phyloP scores from a whole-genome alignment of 371 early-diverging fungal genomes.

The Mucor circinelloides region DNA sequence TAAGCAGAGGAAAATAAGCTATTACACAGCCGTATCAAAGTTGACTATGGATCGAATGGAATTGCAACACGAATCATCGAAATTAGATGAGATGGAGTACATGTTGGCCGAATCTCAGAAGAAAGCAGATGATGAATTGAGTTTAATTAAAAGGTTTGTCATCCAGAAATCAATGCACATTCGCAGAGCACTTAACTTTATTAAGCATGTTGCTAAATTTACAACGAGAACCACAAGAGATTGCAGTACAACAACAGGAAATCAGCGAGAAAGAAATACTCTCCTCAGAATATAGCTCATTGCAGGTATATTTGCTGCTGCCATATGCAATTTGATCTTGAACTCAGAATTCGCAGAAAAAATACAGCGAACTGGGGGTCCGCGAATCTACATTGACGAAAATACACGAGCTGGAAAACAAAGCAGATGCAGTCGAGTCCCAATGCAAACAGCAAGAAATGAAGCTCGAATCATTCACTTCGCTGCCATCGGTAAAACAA shows the following conservation, averaged over 20 bases:
- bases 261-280: neutral
- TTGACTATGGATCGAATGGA: constrained; percentile 6
- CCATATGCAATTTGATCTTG: neutral
- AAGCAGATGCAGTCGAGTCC: neutral
- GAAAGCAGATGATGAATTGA: neutral
- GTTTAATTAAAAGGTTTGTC: constrained; percentile 5
- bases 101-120: constrained; percentile 4
- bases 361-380: neutral
- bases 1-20: constrained; percentile 5
- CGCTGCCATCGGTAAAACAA: constrained; percentile 8
- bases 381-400: neutral
- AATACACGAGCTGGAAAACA: constrained; percentile 4
- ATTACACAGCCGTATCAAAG: constrained; percentile 14
- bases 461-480: neutral
- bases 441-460: neutral
- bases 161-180: neutral
- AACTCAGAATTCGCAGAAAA: neutral
- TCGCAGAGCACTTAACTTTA: neutral
- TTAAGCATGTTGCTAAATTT: constrained; percentile 9
- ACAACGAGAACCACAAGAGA: neutral
- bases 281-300: neutral
- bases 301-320: neutral
- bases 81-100: constrained; percentile 10
- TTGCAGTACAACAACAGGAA: neutral
- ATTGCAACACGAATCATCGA: neutral